Evolutionary conservation across 1,139 yeast species (phyloP).

Genomic region (Eremothecium coryli): DNA sequence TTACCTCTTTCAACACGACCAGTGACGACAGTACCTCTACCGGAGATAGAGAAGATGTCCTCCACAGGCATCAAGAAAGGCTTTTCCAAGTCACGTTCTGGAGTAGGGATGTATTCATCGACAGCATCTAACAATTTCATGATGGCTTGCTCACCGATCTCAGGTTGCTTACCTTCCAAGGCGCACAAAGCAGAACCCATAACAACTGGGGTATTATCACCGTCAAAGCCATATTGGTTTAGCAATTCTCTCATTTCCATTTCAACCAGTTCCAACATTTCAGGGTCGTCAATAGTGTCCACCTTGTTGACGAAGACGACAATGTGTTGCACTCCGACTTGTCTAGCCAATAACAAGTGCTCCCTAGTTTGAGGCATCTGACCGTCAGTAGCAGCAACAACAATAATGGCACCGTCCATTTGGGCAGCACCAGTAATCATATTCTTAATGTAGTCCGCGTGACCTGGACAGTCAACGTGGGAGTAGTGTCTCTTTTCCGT

Average conservation of each 20-base stretch:
- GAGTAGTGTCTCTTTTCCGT: constrained; percentile 91
- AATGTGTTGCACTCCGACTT: constrained; percentile 96
- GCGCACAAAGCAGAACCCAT: constrained; percentile 99
- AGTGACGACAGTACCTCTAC: constrained; percentile 98
- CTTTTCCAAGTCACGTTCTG: constrained; percentile 89
- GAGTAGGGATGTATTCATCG: constrained; percentile 93
- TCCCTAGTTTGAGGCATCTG: constrained; percentile 99
- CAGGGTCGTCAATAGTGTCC: constrained; percentile 96
- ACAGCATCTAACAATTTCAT: constrained; percentile 80
- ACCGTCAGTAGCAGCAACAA: constrained; percentile 98
- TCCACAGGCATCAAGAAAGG: constrained; percentile 97
- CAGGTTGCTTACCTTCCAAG: constrained; percentile 77
- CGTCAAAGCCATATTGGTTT: constrained; percentile 87
- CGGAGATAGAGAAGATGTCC: constrained; percentile 95
- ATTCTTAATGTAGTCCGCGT: constrained; percentile 96
- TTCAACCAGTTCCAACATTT: constrained; percentile 98
- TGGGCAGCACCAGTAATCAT: constrained; percentile 99
- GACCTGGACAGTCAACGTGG: constrained; percentile 98
- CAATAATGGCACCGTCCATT: constrained; percentile 99
- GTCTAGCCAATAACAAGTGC: constrained; percentile 95
- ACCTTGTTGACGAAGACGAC: constrained; percentile 98
- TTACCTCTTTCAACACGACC: constrained; percentile 99
- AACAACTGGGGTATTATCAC: constrained; percentile 94
- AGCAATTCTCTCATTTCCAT: constrained; percentile 99
- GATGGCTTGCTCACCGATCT: constrained; percentile 84